phyloP scores from a whole-genome alignment of 345 rosid species.

The Pugionium dolabratum region DNA sequence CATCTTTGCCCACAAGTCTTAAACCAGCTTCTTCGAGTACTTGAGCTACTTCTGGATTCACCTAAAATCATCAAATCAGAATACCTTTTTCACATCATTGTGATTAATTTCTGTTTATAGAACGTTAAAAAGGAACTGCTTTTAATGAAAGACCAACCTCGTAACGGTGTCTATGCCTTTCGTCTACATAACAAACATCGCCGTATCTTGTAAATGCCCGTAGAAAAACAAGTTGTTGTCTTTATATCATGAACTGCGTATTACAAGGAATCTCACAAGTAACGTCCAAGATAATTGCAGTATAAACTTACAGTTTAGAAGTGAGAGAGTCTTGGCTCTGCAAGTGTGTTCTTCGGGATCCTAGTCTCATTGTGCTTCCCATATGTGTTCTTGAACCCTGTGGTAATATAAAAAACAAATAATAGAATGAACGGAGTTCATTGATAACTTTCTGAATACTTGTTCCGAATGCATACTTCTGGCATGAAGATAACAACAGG shows the following conservation, averaged over 20 bases:
- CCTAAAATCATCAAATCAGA: slow-evolving; percentile 46
- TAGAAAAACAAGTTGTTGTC: slow-evolving; percentile 8
- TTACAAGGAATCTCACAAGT: slow-evolving; percentile 8
- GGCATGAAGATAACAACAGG: slow-evolving; percentile 95
- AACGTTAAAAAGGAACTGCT: background rate
- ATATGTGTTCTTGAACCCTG: slow-evolving; percentile 97
- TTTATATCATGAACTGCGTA: slow-evolving; percentile 7
- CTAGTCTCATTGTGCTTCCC: slow-evolving; percentile 99
- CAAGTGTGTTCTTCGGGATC: slow-evolving; percentile 82
- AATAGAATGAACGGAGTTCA: slow-evolving; percentile 10
- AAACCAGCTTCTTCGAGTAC: slow-evolving; percentile 83
- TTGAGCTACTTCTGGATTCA: slow-evolving; percentile 74
- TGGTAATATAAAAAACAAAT: slow-evolving; percentile 20
- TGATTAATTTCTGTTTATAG: slow-evolving; percentile 5
- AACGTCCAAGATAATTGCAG: slow-evolving; percentile 7
- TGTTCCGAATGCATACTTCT: slow-evolving; percentile 56
- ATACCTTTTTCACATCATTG: slow-evolving; percentile 18
- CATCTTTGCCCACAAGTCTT: slow-evolving; percentile 90
- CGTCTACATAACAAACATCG: slow-evolving; percentile 61
- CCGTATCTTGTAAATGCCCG: slow-evolving; percentile 56
- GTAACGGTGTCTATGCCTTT: slow-evolving; percentile 92
- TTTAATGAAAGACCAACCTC: slow-evolving; percentile 57
- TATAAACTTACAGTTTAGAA: slow-evolving; percentile 67
- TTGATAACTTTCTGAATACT: slow-evolving; percentile 18
- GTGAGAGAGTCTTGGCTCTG: slow-evolving; percentile 69